Evolutionary conservation across 192 early-diverging fungal species (phyloP), one percentile per base, ranked within the genome.

Genomic region (Mortierella claussenii): DNA sequence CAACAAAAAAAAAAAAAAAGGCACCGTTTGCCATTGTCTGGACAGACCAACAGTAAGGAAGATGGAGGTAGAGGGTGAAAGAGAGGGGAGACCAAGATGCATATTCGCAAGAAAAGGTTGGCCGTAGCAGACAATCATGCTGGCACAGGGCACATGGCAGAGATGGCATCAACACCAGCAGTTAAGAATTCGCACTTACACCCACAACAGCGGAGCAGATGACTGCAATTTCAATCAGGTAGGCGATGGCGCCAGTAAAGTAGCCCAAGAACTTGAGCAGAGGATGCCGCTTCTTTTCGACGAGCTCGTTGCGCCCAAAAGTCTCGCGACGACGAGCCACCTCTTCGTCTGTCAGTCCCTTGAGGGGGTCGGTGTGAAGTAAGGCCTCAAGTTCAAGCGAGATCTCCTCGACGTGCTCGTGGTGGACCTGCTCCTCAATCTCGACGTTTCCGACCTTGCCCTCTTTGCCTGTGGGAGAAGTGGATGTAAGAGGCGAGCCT

Each of bases 211-310:
- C 91, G 23, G 91, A 82, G 40, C 94, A 83, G 52, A 96, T 91
- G 64, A 84, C 87, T 20, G 95, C 91, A 59, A 95, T 88, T 81
- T 97, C 95, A 58, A 97, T 92, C 48, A 97, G 84, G 78, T 90
- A 93, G 21, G 94, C 88, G 60, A 95, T 93, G 49, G 94, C 84
- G 33, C 95, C 95, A 0, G 83, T 86, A 65, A 85, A 96, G 74
- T 94, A 96, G 15, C 86, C 82, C 34, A 94, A 69, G 73, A 96
- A 94, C 81, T 94, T 93, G 67, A 94, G 83, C 43, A 93, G 59
- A 8, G 92, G 91, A 68, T 93, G 95, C 17, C 84, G 89, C 80
- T 91, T 94, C 68, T 89, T 86, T 70, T 97, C 95, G 11, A 90
- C 78, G 30, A 91, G 81, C 66, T 92, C 93, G 71, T 96, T 96